These are phyloP conservation scores for Davidsoniella australis DNA, from an alignment of 2,329 filamentous ascomycete species.

Conservation along the genomic window DNA sequence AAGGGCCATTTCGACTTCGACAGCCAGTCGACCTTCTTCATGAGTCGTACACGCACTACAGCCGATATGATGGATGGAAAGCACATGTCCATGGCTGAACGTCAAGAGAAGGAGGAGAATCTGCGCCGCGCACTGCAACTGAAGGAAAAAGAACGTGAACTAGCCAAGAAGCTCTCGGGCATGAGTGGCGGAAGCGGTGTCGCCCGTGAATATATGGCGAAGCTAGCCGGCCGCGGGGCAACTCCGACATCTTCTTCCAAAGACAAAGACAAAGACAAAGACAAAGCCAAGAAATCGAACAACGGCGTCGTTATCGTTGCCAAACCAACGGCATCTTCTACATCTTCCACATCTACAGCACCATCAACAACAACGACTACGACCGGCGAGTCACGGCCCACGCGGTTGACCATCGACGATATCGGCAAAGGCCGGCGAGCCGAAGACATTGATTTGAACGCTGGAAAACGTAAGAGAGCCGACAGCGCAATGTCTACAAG, in stretches of 20 bases:
- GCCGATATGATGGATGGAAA: constrained; percentile 46
- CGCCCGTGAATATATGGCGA: constrained; percentile 52
- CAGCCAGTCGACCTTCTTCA: constrained; percentile 39
- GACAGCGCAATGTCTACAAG: constrained; percentile 27
- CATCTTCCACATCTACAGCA: not conserved
- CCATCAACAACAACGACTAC: not conserved
- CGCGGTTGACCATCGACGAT: constrained; percentile 23
- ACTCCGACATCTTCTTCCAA: too few relatives aligned
- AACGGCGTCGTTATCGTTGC: not conserved
- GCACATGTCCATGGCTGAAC: constrained; percentile 28
- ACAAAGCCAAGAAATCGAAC: not conserved
- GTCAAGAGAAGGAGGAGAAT: constrained; percentile 46
- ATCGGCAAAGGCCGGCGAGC: constrained; percentile 23
- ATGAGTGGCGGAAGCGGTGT: constrained; percentile 39
- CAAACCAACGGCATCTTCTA: not conserved
- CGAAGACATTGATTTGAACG: constrained; percentile 36
- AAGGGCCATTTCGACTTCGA: constrained; percentile 37
- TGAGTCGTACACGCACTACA: constrained; percentile 33
- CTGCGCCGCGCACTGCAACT: constrained; percentile 46
- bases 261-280: too few relatives aligned
- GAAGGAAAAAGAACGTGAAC: constrained; percentile 54
- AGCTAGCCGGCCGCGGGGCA: not conserved
- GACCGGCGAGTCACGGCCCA: not conserved
- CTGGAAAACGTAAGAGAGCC: constrained; percentile 44
- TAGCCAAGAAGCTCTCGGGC: constrained; percentile 49